Conservation (phyloP, 2,329 filamentous ascomycete species). For the Cercospora sp. region DNA sequence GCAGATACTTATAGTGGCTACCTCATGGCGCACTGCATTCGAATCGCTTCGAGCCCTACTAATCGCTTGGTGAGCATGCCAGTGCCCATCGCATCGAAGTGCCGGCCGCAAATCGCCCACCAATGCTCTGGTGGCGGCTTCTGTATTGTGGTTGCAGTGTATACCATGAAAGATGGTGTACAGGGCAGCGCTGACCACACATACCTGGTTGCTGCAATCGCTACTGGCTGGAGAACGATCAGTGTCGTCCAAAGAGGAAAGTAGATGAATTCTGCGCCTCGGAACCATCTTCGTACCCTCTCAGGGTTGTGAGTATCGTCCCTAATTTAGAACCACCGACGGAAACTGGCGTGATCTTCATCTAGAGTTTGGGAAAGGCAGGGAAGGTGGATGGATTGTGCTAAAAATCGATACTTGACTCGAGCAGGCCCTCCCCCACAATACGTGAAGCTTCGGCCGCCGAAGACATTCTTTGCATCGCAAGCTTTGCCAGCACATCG, state of each 20-base stretch:
- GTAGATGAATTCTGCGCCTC: neutral
- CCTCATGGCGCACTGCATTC: neutral
- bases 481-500: neutral
- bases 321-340: neutral
- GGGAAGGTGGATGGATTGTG: neutral
- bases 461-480: neutral
- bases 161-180: neutral
- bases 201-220: neutral
- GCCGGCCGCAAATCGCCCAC: neutral
- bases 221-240: neutral
- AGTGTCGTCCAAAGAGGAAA: neutral
- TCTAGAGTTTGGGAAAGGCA: neutral
- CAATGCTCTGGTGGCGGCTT: neutral
- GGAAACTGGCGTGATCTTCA: neutral
- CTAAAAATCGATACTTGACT: neutral
- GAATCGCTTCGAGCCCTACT: neutral
- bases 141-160: neutral
- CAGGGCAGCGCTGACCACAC: neutral
- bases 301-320: neutral
- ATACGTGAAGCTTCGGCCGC: neutral
- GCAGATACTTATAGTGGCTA: neutral
- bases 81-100: neutral
- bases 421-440: neutral
- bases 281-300: neutral
- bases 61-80: neutral